Base-by-base conservation (phyloP, 2,329 filamentous ascomycete species). In the Penicillium sp. region DNA sequence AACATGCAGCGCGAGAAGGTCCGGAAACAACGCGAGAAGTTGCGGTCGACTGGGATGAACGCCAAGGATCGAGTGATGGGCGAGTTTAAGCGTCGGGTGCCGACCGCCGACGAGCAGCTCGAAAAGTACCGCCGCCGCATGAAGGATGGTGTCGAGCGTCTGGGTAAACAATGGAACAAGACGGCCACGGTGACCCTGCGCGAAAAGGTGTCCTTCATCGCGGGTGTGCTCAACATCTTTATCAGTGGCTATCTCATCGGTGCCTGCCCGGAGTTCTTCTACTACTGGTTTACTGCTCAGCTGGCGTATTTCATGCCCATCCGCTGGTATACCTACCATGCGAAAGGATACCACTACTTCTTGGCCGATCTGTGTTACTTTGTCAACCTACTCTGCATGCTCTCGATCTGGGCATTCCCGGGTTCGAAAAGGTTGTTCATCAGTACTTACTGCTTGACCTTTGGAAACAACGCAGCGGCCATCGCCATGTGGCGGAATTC, bases 401-500 rank as follows among this genome's bases (percentile, higher is more conserved):
- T 96, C 60, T 90, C 87, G 67, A 85, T 99, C 52, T 99, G 94
- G 93, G 82, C 90, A 36, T 97, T 98, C 70, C 95, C 95, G 0
- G 80, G 84, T 53, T 97, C 93, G 13, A 96, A 96, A 76, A 88
- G 94, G 46, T 84, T 99, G 16, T 93, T 99, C 75, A 95, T 96
- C 64, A 88, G 92, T 66, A 89, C 91, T 0, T 99, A 93, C 76
- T 98, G 95, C 70, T 82, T 99, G 36, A 91, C 93, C 10, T 96
- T 91, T 72, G 95, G 95, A 63, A 99, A 99, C 78, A 99, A 99
- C 73, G 95, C 95, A 19, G 88, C 97, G 49, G 95, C 95, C 13
- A 98, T 99, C 74, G 92, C 95, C 73, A 95, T 99, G 93, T 99
- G 95, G 95, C 88, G 95, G 64, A 99, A 99, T 75, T 97, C 93